These are phyloP conservation scores for Pseudoneurospora amorphoporcata DNA, from an alignment of 495 filamentous ascomycete species.

Conservation along the genomic window DNA sequence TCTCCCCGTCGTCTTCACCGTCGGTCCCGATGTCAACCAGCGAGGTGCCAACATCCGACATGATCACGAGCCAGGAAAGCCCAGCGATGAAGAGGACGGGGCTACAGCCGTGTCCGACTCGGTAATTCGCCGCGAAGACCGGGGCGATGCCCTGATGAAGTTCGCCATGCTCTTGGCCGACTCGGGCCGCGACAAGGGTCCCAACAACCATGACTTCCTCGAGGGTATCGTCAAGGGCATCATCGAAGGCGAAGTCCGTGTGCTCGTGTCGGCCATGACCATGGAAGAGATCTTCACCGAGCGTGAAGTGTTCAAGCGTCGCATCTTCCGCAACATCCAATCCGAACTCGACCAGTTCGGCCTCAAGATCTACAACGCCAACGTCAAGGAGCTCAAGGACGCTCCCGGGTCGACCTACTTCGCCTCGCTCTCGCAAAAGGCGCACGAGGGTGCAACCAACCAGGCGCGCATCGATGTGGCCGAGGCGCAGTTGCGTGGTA, in stretches of 20 bases:
- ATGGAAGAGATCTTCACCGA: constrained; percentile 83
- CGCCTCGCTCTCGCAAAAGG: constrained; percentile 65
- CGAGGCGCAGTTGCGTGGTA: constrained; percentile 64
- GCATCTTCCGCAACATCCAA: constrained; percentile 70
- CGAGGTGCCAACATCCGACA: constrained; percentile 30
- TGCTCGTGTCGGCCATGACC: constrained; percentile 68
- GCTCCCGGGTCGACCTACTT: constrained; percentile 70
- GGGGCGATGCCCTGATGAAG: constrained; percentile 52
- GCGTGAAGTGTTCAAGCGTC: constrained; percentile 66
- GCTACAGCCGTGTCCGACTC: constrained; percentile 8
- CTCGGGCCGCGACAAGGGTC: constrained; percentile 30
- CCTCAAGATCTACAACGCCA: constrained; percentile 63
- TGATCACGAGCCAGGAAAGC: neutral
- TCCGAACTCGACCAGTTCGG: constrained; percentile 65
- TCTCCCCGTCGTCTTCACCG: constrained; percentile 74
- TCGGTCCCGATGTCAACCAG: constrained; percentile 60
- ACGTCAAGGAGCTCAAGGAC: constrained; percentile 76
- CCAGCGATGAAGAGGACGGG: constrained; percentile 11
- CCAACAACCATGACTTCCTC: constrained; percentile 49
- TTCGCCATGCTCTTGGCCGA: constrained; percentile 69
- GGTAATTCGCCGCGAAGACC: constrained; percentile 26
- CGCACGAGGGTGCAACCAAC: constrained; percentile 72
- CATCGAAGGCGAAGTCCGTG: constrained; percentile 76
- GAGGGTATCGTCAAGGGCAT: constrained; percentile 82
- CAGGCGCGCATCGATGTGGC: constrained; percentile 59